Evolutionary conservation across 2,329 filamentous ascomycete species (phyloP).

Genomic region (Trichoderma guizhouense): DNA sequence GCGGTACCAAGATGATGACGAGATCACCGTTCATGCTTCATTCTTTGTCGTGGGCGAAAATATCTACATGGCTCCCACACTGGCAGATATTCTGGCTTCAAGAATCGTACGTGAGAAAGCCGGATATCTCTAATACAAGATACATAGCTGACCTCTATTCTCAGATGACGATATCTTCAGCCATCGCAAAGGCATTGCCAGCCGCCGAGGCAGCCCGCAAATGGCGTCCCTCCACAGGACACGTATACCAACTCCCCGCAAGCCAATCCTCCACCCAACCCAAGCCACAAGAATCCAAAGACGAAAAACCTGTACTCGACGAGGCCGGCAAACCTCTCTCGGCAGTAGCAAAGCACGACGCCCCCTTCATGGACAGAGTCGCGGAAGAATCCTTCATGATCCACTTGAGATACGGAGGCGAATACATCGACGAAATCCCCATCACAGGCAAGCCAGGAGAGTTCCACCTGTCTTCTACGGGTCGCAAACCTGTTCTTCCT

Average conservation of each 20-base stretch:
- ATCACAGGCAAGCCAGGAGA: constrained; percentile 64
- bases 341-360: constrained; percentile 38
- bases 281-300: constrained; percentile 42
- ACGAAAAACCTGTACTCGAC: constrained; percentile 43
- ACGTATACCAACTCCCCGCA: constrained; percentile 46
- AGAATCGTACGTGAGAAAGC: constrained; percentile 48
- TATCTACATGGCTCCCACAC: constrained; percentile 62
- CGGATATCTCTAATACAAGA: not conserved
- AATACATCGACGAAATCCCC: constrained; percentile 66
- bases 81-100: constrained; percentile 57
- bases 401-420: constrained; percentile 57
- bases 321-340: constrained; percentile 32
- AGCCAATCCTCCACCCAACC: constrained; percentile 24
- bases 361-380: constrained; percentile 43
- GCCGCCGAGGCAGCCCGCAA: constrained; percentile 48
- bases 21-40: constrained; percentile 55
- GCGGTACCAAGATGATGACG: constrained; percentile 52
- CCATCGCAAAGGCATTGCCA: constrained; percentile 52
- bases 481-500: constrained; percentile 44
- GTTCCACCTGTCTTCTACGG: constrained; percentile 62
- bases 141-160: not conserved
- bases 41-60: constrained; percentile 66
- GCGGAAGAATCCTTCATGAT: constrained; percentile 58
- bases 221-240: constrained; percentile 54
- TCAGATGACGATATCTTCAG: constrained; percentile 53